A percentile compares a stretch with the other conserved stretches of the same genome.
Evolutionary conservation across 2,329 filamentous ascomycete species (phyloP).

Genomic region (Epichloe scottii): DNA sequence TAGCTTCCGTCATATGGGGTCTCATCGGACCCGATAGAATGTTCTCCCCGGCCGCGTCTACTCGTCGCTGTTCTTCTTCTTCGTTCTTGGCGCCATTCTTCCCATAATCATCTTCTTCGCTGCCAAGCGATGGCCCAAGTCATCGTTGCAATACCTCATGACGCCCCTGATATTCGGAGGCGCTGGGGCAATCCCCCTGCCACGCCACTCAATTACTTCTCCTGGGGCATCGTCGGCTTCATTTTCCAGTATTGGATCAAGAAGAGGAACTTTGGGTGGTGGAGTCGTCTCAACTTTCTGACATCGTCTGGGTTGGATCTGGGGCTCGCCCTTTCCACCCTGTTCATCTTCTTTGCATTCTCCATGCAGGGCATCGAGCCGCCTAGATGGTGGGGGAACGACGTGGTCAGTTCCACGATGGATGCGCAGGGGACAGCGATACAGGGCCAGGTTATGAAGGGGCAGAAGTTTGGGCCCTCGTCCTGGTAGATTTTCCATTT

Average conservation of each 20-base stretch:
- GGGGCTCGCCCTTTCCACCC: constrained; percentile 52
- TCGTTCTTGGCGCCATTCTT: constrained; percentile 39
- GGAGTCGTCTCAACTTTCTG: constrained; percentile 62
- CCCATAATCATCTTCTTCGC: constrained; percentile 40
- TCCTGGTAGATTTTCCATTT: constrained; percentile 28
- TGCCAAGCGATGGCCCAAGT: constrained; percentile 37
- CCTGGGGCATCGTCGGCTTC: constrained; percentile 61
- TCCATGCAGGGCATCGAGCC: constrained; percentile 48
- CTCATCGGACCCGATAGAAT: constrained; percentile 51
- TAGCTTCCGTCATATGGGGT: constrained; percentile 55
- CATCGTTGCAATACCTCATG: constrained; percentile 40
- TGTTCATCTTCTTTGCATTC: constrained; percentile 60
- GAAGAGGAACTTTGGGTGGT: constrained; percentile 53
- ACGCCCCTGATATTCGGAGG: constrained; percentile 52
- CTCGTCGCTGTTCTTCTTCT: constrained; percentile 46
- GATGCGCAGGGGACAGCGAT: constrained; percentile 48
- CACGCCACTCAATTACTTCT: constrained; percentile 60
- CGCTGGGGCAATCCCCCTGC: constrained; percentile 48
- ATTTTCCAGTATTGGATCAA: constrained; percentile 59
- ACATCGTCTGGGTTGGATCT: constrained; percentile 58
- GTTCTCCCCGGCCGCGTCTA: constrained; percentile 52
- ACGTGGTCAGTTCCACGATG: constrained; percentile 45
- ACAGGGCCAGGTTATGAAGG: constrained; percentile 36
- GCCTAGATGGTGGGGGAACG: constrained; percentile 60
- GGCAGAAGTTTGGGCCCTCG: constrained; percentile 49